A percentile compares a stretch with the other conserved stretches of the same genome.
Conservation (phyloP, 768 basidiomycete genomes). For the Kwoniella newhampshirensis region DNA sequence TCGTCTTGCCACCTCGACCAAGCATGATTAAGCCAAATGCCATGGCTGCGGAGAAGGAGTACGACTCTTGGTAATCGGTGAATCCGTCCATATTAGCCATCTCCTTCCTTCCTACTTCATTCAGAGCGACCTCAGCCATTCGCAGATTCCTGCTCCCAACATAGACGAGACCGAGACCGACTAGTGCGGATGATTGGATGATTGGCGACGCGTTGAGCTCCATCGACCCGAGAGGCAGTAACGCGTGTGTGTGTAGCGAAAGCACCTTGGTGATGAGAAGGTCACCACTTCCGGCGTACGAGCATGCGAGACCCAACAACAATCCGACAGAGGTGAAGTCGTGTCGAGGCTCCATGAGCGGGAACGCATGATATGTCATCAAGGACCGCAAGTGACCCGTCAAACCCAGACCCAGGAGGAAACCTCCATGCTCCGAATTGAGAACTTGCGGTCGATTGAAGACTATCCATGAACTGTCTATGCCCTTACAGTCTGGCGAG, state of each 20-base stretch:
- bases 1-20: constrained; percentile 67
- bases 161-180: constrained; percentile 85
- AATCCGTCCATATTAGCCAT: constrained; percentile 78
- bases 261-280: constrained; percentile 85
- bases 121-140: constrained; percentile 89
- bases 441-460: constrained; percentile 91
- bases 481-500: constrained; percentile 66
- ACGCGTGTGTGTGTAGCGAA: constrained; percentile 87
- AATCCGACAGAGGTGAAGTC: constrained; percentile 92
- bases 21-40: constrained; percentile 97
- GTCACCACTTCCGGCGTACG: constrained; percentile 81
- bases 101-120: constrained; percentile 75
- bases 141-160: constrained; percentile 80
- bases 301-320: constrained; percentile 87
- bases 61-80: constrained; percentile 87
- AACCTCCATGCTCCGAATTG: constrained; percentile 93
- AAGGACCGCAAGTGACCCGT: constrained; percentile 86
- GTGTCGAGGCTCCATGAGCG: constrained; percentile 92
- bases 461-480: constrained; percentile 89
- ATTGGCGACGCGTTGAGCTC: constrained; percentile 87
- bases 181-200: constrained; percentile 83
- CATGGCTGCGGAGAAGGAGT: constrained; percentile 81
- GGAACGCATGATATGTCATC: constrained; percentile 92
- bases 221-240: constrained; percentile 80
- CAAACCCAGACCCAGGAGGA: constrained; percentile 86